Evolutionary conservation across 1,139 yeast species (phyloP).

Genomic region (Blastobotrys raffinosifermentans): DNA sequence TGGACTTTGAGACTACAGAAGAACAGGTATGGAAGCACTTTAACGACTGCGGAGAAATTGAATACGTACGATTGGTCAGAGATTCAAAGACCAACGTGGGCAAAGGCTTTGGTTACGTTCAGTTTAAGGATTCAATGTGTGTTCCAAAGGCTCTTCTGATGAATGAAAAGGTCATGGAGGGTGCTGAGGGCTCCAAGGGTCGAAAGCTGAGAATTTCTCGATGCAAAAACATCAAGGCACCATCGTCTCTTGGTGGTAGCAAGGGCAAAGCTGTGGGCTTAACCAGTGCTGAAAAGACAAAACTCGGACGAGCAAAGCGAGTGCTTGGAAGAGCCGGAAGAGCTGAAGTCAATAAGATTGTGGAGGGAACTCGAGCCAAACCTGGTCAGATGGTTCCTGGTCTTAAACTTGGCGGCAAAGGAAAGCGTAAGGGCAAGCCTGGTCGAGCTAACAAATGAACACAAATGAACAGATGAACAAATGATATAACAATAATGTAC

Average conservation of each 20-base stretch:
- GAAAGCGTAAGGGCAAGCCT: slow-evolving; percentile 49
- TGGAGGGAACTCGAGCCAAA: slow-evolving; percentile 81
- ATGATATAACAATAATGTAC: background rate
- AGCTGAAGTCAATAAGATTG: slow-evolving; percentile 50
- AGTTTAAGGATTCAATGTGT: slow-evolving; percentile 72
- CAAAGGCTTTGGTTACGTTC: slow-evolving; percentile 95
- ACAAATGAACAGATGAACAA: no score
- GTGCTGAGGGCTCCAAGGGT: slow-evolving; percentile 33
- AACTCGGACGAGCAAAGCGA: slow-evolving; percentile 70
- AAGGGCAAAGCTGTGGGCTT: slow-evolving; percentile 26
- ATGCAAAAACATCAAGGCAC: slow-evolving; percentile 56
- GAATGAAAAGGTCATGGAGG: slow-evolving; percentile 57
- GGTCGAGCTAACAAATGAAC: no score
- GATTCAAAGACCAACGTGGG: slow-evolving; percentile 93
- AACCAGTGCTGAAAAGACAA: slow-evolving; percentile 53
- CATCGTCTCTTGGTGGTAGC: slow-evolving; percentile 13
- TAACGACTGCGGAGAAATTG: slow-evolving; percentile 61
- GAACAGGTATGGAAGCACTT: slow-evolving; percentile 86
- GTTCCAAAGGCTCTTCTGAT: slow-evolving; percentile 79
- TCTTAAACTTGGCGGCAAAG: slow-evolving; percentile 13
- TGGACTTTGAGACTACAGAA: slow-evolving; percentile 89
- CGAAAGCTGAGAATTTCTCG: slow-evolving; percentile 76
- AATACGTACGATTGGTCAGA: slow-evolving; percentile 83
- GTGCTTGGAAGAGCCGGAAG: slow-evolving; percentile 77
- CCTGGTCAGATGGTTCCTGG: slow-evolving; percentile 51